phyloP scores from a whole-genome alignment of 192 early-diverging fungal species.

The Linnemannia hyalina region DNA sequence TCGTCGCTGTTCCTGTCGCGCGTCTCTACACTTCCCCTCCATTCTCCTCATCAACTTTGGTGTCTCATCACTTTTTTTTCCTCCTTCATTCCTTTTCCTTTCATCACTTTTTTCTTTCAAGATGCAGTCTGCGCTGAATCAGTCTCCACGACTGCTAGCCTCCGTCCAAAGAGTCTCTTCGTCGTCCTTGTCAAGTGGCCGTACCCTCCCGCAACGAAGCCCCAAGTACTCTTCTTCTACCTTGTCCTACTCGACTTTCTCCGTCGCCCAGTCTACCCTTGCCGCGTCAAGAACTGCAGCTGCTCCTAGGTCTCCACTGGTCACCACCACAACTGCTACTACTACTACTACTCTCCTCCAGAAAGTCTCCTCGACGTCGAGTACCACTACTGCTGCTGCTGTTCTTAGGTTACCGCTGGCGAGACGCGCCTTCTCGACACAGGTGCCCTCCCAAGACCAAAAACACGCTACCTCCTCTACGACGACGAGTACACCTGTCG shows the following conservation, averaged over 20 bases:
- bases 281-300: neutral
- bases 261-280: neutral
- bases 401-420: neutral
- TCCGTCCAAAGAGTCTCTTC: neutral
- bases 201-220: neutral
- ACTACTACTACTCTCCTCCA: neutral
- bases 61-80: neutral
- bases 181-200: neutral
- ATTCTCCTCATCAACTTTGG: neutral
- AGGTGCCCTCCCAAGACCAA: neutral
- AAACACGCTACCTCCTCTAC: neutral
- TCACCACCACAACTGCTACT: neutral
- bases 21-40: neutral
- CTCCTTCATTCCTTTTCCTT: slow-evolving; percentile 1
- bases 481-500: neutral
- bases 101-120: slow-evolving; percentile 1
- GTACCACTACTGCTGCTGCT: neutral
- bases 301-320: neutral
- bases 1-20: neutral
- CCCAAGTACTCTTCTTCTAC: neutral
- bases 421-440: slow-evolving; percentile 6
- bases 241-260: neutral
- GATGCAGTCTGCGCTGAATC: neutral
- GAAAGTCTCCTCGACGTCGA: neutral
- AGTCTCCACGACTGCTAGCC: neutral